Conservation (phyloP, 805 yeast species). For the Monosporozyma servazzii region DNA sequence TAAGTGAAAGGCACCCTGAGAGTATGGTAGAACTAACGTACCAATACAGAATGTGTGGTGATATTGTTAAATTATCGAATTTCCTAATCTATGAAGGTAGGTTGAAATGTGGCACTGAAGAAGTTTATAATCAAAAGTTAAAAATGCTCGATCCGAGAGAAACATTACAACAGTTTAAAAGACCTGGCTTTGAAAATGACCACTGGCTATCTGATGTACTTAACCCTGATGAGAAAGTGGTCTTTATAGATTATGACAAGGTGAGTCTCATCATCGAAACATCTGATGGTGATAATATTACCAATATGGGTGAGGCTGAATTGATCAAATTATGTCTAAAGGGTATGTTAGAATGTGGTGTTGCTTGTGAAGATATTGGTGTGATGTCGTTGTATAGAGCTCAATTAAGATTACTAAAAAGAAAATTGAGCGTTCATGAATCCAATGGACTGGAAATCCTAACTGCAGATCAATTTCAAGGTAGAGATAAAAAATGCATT, state of each 20-base stretch:
- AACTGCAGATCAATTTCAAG: constrained; percentile 95
- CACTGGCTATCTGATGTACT: constrained; percentile 54
- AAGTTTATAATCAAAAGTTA: constrained; percentile 52
- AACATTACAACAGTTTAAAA: not conserved
- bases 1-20: constrained; percentile 65
- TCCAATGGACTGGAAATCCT: constrained; percentile 54
- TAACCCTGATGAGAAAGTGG: constrained; percentile 48
- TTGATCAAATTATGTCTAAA: constrained; percentile 55
- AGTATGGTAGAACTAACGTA: constrained; percentile 67
- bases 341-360: constrained; percentile 51
- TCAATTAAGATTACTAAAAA: constrained; percentile 49
- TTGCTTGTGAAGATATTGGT: constrained; percentile 54
- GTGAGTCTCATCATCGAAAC: constrained; percentile 41
- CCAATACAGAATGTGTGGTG: constrained; percentile 90
- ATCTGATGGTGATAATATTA: constrained; percentile 61
- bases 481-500: constrained; percentile 87
- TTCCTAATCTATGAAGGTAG: constrained; percentile 66
- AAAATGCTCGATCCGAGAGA: constrained; percentile 33
- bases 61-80: constrained; percentile 78
- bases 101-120: constrained; percentile 62
- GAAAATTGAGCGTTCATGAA: constrained; percentile 13
- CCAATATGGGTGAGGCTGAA: constrained; percentile 64
- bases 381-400: constrained; percentile 84
- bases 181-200: not conserved
- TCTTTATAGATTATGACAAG: constrained; percentile 72